Conservation (phyloP, 148 eudicot species). For the Rhododendron griersonianum region DNA sequence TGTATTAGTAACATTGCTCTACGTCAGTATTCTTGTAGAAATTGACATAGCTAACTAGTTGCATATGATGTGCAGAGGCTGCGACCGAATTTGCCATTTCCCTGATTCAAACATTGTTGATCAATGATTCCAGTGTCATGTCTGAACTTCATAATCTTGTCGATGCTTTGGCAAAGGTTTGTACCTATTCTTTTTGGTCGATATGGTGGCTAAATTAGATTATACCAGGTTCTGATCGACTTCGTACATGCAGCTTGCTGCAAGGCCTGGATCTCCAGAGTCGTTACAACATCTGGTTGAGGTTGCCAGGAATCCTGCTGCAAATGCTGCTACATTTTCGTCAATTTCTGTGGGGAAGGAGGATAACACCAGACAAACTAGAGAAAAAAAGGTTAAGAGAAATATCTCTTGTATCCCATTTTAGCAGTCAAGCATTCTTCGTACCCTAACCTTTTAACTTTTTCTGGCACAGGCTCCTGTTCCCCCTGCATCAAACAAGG, state of each 20-base stretch:
- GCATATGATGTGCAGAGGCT: constrained; percentile 51
- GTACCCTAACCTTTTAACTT: neutral
- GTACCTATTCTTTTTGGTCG: constrained; percentile 9
- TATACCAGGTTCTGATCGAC: constrained; percentile 7
- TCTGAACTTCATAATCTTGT: constrained; percentile 83
- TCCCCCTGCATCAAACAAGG: constrained; percentile 50
- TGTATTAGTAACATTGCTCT: constrained; percentile 22
- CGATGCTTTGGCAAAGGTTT: constrained; percentile 80
- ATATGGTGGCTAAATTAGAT: neutral
- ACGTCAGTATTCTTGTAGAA: neutral
- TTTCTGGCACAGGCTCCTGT: constrained; percentile 41
- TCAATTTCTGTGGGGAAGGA: constrained; percentile 51
- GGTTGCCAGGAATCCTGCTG: constrained; percentile 73
- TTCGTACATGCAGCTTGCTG: constrained; percentile 54
- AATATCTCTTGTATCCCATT: neutral
- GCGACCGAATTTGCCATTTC: constrained; percentile 86
- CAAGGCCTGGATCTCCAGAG: constrained; percentile 94
- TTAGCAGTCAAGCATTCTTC: neutral
- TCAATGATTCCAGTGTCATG: constrained; percentile 64
- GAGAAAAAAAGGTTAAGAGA: constrained; percentile 66
- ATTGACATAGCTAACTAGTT: constrained; percentile 14
- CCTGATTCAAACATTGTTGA: constrained; percentile 59
- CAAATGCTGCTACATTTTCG: constrained; percentile 35
- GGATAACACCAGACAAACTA: constrained; percentile 47
- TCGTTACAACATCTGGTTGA: constrained; percentile 84